These are phyloP conservation scores for Candida taoyuanica DNA, from an alignment of 805 yeast genomes.

Conservation along the genomic window DNA sequence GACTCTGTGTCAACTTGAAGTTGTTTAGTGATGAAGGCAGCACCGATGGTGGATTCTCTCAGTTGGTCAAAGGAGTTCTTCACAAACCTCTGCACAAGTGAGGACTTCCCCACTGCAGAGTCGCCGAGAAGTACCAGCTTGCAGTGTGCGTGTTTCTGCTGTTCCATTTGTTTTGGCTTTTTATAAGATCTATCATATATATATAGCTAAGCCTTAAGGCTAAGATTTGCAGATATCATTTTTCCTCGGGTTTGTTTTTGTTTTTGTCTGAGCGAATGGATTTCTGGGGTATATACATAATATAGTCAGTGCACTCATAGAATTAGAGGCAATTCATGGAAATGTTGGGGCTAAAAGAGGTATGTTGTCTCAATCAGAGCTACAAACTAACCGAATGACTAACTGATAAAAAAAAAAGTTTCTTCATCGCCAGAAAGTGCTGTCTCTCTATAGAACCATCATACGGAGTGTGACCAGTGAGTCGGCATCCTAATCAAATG, in stretches of 20 bases:
- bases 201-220: no score
- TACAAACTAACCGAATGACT: background rate
- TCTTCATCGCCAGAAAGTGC: constrained; percentile 15
- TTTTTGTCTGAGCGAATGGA: background rate
- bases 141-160: constrained; percentile 35
- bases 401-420: constrained; percentile 11
- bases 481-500: constrained; percentile 1
- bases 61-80: constrained; percentile 68
- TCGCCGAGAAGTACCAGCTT: constrained; percentile 67
- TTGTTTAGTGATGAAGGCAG: constrained; percentile 89
- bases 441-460: constrained; percentile 11
- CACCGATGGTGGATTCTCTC: constrained; percentile 95
- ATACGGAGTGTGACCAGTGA: constrained; percentile 13
- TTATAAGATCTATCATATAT: no score
- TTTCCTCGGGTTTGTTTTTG: background rate
- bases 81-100: constrained; percentile 78
- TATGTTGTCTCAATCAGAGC: background rate
- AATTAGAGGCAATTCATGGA: no score
- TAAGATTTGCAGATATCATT: no score
- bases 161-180: constrained; percentile 2
- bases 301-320: no score
- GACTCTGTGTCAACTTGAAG: constrained; percentile 42
- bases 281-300: no score
- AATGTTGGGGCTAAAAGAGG: constrained; percentile 9
- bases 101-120: constrained; percentile 82